Base-by-base conservation (phyloP, 352 stramenopile genomes). In the Phytophthora capsici region DNA sequence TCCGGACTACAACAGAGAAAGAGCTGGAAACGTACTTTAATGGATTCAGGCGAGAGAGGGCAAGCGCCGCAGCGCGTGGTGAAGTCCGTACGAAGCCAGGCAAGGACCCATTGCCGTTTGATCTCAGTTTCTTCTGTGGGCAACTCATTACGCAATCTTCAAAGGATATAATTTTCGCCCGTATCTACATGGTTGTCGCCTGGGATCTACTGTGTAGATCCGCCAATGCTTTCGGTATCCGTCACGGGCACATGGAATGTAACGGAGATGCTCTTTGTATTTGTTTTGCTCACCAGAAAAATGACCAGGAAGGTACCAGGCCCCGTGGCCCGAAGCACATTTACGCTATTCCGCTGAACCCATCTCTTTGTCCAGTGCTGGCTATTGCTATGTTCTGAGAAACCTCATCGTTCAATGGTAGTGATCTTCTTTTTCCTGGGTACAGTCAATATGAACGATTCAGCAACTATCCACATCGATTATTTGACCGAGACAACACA, bases 261-360 rank as follows among this genome's bases (percentile, higher is more conserved):
- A 36, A 34, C 19, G 61, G 56, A 17, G 75, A 84, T 44, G 47
- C 75, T n/a, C 22, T 82, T 0, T 55, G 59, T 13, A 46, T 78
- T 3, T 77, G 68, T 28, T 84, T 84, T 37, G 57, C 68, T 0
- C 68, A 82, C 19, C 69, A 69, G 57, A 78, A 84, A 50, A 80
- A 73, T 28, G 59, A 79, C 13, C 58, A 81, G 45, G 37, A 50
- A 14, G 71, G 61, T 8, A 53, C 47, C 10, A 36, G 52, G 17
- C 46, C 61, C 3, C 61, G 52, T 20, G 53, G 60, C n/a, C 53
- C 62, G 2, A 41, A 38, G 14, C 52, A 59, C 26, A 16, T 69
- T 5, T 69, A 63, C 25, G 52, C 52, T 3, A 63, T 63, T 19
- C 45, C 60, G 3, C 38, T 69, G 1, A 26, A 41, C 1, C 51